A percentile compares a stretch with the other conserved stretches of the same genome.
These are phyloP conservation scores for Acacia confusa DNA, from an alignment of 306 rosid genomes.

Conservation along the genomic window DNA sequence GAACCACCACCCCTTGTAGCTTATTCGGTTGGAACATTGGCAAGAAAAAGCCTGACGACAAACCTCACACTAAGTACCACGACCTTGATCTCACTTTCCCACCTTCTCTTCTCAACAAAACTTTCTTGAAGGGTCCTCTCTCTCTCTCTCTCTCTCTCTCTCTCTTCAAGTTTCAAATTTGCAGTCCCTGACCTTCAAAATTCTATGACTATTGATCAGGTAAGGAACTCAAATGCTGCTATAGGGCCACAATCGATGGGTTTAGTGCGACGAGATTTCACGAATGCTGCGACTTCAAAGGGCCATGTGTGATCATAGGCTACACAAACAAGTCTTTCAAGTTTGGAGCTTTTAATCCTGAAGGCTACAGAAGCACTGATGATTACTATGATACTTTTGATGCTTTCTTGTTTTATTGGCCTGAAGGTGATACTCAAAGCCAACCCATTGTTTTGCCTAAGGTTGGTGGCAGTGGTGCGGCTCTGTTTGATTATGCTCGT, in stretches of 20 bases:
- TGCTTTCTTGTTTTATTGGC: constrained; percentile 69
- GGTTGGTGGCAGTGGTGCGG: constrained; percentile 54
- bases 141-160: constrained; percentile 15
- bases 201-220: constrained; percentile 40
- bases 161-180: not conserved
- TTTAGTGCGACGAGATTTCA: constrained; percentile 81
- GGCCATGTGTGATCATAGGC: constrained; percentile 87
- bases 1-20: constrained; percentile 38
- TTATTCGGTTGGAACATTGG: constrained; percentile 80
- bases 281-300: constrained; percentile 79
- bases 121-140: constrained; percentile 65
- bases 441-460: constrained; percentile 44
- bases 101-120: constrained; percentile 58
- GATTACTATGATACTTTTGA: constrained; percentile 88
- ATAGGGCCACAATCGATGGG: constrained; percentile 75
- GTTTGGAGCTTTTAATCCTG: constrained; percentile 93
- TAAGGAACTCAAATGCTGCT: constrained; percentile 88
- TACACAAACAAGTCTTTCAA: constrained; percentile 79
- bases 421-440: not conserved
- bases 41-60: constrained; percentile 40
- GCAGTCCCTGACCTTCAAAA: not conserved
- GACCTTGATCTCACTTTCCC: constrained; percentile 77
- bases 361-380: constrained; percentile 95
- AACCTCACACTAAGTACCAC: constrained; percentile 63
- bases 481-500: constrained; percentile 53